phyloP scores from a whole-genome alignment of 2,329 filamentous ascomycete genomes.

The Dothidotthia symphoricarpi region DNA sequence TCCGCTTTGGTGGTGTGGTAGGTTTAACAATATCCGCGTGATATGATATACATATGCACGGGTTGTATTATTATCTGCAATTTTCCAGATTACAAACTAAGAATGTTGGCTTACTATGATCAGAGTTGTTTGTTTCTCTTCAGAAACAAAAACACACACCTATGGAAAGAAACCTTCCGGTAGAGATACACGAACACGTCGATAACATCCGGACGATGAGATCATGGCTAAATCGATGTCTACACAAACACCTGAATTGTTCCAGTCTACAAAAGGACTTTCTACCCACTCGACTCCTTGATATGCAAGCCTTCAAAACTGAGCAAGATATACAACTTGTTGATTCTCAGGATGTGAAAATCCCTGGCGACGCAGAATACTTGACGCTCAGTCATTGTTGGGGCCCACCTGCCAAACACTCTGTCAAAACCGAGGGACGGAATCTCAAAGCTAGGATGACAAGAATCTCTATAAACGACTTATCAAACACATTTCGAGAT shows the following conservation, averaged over 20 bases:
- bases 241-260: neutral
- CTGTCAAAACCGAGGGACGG: neutral
- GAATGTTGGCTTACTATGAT: too few relatives aligned
- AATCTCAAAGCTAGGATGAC: neutral
- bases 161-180: neutral
- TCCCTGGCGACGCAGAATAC: neutral
- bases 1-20: neutral
- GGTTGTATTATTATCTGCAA: too few relatives aligned
- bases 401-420: neutral
- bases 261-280: neutral
- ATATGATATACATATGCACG: too few relatives aligned
- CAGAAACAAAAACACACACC: too few relatives aligned
- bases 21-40: neutral
- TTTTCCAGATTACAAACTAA: too few relatives aligned
- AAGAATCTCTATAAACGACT: neutral
- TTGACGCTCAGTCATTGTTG: conserved; percentile 5
- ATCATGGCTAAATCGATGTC: neutral
- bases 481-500: conserved; percentile 7
- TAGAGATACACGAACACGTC: neutral
- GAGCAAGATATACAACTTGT: neutral
- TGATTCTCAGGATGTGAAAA: too few relatives aligned
- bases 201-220: conserved; percentile 1
- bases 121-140: too few relatives aligned
- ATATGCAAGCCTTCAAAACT: neutral
- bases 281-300: conserved; percentile 2